Evolutionary conservation across 805 yeast species (phyloP), one percentile per base, ranked within the genome.

Genomic region (Saccharomycopsis sp.): DNA sequence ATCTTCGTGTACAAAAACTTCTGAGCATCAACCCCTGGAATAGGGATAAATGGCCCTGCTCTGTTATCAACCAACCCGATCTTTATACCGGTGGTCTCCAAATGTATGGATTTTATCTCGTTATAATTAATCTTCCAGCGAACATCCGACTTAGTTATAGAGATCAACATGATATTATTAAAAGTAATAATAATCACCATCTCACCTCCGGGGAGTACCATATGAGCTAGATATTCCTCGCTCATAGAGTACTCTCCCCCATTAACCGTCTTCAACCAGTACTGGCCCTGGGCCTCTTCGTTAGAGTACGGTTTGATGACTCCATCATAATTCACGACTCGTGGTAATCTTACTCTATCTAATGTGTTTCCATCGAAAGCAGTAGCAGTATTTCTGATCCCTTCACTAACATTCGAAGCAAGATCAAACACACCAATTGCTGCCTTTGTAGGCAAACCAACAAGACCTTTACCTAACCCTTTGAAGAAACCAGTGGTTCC

Each of bases 391-490:
- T 86, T 92, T 61, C 92, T 79, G 54, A 96, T 91, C 25, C 98
- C 98, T 69, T 92, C 97, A 73, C 96, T 85, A 42, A 94, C 85
- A 70, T 89, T 93, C 56, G 88, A 87, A 0, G 98, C 97, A 62
- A 96, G 76, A 69, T 94, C 99, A 64, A 94, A 85, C 23, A 94
- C 69, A 12, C 99, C 99, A 64, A 93, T 91, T 0, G 97, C 97
- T 0, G 98, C 89, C 74, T 94, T 94, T 0, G 99, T 92, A 0
- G 99, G 99, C 34, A 96, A 73, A 0, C 99, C 99, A 58, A 94
- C 82, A n/a, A 96, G 68, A 12, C 99, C 99, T 66, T 86, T 88
- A 2, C 99, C 99, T 2, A 94, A 68, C 1, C 99, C 99, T 68
- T 85, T 89, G 73, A 94, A 83, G 69, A 94, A 93, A 0, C 99